A percentile compares a stretch with the other conserved stretches of the same genome.
These are phyloP conservation scores for Mucor circinelloides DNA, from an alignment of 371 early-diverging fungal genomes.

Conservation along the genomic window DNA sequence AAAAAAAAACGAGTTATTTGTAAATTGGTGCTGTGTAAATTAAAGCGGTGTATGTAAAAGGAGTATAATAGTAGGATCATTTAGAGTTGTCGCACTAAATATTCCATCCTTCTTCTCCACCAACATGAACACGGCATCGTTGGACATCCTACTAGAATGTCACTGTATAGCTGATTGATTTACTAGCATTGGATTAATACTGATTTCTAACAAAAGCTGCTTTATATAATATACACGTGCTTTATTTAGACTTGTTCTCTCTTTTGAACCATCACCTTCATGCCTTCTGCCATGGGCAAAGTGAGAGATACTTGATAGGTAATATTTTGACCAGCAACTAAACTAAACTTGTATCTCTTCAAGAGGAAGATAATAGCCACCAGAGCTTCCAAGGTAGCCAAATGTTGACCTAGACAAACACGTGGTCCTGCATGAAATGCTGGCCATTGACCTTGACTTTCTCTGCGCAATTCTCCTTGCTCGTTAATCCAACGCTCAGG, in stretches of 20 bases:
- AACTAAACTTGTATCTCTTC: constrained; percentile 45
- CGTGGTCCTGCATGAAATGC: constrained; percentile 75
- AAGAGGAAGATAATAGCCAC: constrained; percentile 42
- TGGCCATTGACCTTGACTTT: constrained; percentile 47
- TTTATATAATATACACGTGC: neutral
- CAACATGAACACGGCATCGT: no score
- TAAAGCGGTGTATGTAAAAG: constrained; percentile 4
- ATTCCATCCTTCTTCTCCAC: no score
- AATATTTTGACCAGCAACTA: constrained; percentile 41
- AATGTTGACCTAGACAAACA: constrained; percentile 63
- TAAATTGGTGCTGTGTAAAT: neutral
- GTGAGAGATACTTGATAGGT: constrained; percentile 44
- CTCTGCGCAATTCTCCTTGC: constrained; percentile 37
- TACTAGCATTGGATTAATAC: no score
- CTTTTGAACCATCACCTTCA: constrained; percentile 43
- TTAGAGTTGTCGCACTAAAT: neutral
- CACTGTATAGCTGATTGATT: no score
- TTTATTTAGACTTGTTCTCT: constrained; percentile 5
- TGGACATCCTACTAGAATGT: no score
- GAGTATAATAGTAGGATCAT: neutral
- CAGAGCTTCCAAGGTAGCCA: constrained; percentile 51
- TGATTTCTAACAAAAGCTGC: no score
- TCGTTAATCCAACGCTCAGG: constrained; percentile 66
- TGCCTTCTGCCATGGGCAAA: constrained; percentile 52
- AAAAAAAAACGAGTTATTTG: neutral